phyloP scores from a whole-genome alignment of 164 flowering plant genomes.

The grape (Vitis vinifera) region DNA sequence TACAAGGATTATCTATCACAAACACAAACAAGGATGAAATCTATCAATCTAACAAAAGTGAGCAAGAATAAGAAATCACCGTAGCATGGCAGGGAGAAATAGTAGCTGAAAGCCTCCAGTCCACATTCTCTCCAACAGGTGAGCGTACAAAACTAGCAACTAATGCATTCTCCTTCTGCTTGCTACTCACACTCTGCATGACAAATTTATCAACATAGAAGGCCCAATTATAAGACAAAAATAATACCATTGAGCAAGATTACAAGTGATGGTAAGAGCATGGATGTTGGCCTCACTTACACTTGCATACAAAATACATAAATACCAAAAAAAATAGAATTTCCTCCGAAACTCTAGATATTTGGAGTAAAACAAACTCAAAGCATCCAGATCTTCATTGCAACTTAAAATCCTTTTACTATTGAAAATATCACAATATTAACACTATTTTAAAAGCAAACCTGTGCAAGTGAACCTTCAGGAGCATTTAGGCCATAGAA shows the following conservation, averaged over 20 bases:
- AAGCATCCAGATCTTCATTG: neutral
- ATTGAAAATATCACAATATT: neutral
- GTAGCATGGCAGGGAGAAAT: constrained; percentile 98
- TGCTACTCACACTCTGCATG: constrained; percentile 84
- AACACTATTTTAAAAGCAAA: constrained; percentile 28
- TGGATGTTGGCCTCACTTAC: neutral
- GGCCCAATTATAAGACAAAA: neutral
- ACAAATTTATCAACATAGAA: constrained; percentile 1
- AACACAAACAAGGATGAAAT: neutral
- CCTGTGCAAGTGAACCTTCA: constrained; percentile 97
- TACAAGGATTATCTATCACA: too few species aligned
- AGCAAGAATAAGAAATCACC: constrained; percentile 34
- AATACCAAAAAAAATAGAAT: too few species aligned
- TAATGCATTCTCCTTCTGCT: constrained; percentile 88
- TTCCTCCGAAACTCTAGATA: too few species aligned
- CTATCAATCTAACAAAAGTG: neutral
- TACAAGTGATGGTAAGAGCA: neutral
- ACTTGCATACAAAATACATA: too few species aligned
- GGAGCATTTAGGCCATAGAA: constrained; percentile 93
- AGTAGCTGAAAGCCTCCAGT: constrained; percentile 96
- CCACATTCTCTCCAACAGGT: constrained; percentile 86
- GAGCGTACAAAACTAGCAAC: constrained; percentile 77
- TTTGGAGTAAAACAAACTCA: neutral
- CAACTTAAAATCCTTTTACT: too few species aligned
- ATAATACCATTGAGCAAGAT: neutral